Percentiles rank a stretch among this genome's conserved stretches.
These are phyloP conservation scores for Coemansia sp. DNA, from an alignment of 192 early-diverging fungal species.

Conservation along the genomic window DNA sequence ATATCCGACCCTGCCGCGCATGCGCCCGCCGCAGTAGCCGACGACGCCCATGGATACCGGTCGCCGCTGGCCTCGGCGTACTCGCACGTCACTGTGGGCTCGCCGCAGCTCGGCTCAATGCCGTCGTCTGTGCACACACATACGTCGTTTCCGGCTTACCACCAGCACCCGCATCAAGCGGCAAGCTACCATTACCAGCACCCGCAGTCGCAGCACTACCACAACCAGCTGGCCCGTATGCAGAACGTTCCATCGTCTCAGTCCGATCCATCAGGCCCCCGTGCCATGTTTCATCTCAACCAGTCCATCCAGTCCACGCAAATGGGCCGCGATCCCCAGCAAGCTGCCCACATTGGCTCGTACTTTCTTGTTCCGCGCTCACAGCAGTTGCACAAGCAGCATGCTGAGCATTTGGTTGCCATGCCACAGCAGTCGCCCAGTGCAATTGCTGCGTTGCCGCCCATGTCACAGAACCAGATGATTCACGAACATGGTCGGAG, in stretches of 20 bases:
- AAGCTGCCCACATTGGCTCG: constrained; percentile 15
- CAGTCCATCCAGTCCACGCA: constrained; percentile 27
- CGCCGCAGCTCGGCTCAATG: constrained; percentile 13
- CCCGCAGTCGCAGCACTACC: constrained; percentile 10
- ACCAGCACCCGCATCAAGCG: constrained; percentile 6
- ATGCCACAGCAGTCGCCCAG: constrained; percentile 22
- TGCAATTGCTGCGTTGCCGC: background rate
- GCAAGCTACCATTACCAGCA: constrained; percentile 14
- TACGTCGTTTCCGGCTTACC: background rate
- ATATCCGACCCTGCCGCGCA: constrained; percentile 47
- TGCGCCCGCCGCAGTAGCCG: constrained; percentile 46
- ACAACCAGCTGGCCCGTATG: constrained; percentile 14
- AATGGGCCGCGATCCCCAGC: constrained; percentile 8
- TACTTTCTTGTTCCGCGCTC: constrained; percentile 36
- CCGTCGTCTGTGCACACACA: background rate
- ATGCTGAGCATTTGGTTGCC: background rate
- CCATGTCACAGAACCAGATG: background rate
- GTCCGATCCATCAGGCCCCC: constrained; percentile 6
- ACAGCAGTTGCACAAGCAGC: constrained; percentile 29
- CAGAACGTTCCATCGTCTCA: constrained; percentile 6
- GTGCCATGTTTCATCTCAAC: constrained; percentile 27
- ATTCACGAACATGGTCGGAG: constrained; percentile 13
- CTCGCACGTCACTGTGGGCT: background rate
- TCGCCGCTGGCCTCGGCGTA: background rate
- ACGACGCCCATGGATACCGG: background rate